phyloP scores from a whole-genome alignment of 257 asterid species.

The Schizonepeta tenuifolia region DNA sequence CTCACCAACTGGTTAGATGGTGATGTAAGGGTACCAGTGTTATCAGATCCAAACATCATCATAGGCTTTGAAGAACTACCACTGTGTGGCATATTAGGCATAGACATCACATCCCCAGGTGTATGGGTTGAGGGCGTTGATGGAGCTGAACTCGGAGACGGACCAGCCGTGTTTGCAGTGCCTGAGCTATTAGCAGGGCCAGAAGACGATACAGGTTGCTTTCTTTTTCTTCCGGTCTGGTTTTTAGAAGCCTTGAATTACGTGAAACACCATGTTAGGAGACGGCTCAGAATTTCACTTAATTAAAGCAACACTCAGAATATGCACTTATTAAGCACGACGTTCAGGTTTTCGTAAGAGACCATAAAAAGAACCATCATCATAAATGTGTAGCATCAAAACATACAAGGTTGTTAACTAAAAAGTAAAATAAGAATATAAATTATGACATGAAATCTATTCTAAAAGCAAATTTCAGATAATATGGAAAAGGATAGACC shows the following conservation, averaged over 20 bases:
- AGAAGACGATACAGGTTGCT: slow-evolving; percentile 88
- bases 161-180: slow-evolving; percentile 97
- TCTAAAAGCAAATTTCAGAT: neutral
- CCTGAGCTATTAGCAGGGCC: slow-evolving; percentile 99
- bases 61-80: slow-evolving; percentile 84
- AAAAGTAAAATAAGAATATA: neutral
- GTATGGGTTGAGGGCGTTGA: slow-evolving; percentile 99
- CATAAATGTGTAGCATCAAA: neutral
- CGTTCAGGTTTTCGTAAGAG: neutral
- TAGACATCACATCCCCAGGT: slow-evolving; percentile 89
- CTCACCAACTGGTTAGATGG: slow-evolving; percentile 93
- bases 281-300: slow-evolving; percentile 22
- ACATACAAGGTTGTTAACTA: slow-evolving; percentile 30
- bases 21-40: slow-evolving; percentile 79
- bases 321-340: neutral
- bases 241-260: slow-evolving; percentile 82
- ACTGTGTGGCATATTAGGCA: slow-evolving; percentile 83
- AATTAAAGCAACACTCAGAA: neutral
- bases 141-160: slow-evolving; percentile 99
- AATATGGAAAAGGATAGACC: slow-evolving; percentile 58
- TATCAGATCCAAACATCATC: slow-evolving; percentile 87
- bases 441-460: neutral
- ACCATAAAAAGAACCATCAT: neutral
- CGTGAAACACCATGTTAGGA: slow-evolving; percentile 44
- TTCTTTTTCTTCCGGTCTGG: slow-evolving; percentile 94